Evolutionary conservation across 805 yeast genomes (phyloP), one percentile per base, ranked within the genome.

Genomic region (Hanseniaspora taiwanica): DNA sequence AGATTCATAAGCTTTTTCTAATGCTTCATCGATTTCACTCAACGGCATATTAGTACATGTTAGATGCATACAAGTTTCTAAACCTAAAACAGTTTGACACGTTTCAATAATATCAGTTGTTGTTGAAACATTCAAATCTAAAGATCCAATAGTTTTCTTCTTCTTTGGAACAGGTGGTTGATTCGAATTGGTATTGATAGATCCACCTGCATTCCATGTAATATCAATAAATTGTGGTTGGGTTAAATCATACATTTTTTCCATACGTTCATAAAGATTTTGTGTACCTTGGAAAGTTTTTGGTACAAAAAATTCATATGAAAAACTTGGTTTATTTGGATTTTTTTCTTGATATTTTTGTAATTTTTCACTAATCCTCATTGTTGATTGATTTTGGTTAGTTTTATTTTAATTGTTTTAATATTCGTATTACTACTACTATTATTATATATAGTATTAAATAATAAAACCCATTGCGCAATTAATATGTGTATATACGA

Each of bases 121-220:
- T 47, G 86, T 64, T 34, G 76, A 75, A n/a, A n/a, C n/a, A n/a
- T n/a, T n/a, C n/a, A n/a, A n/a, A n/a, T n/a, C n/a, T n/a, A n/a
- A 41, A 37, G 37, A 40, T 23, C 37, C 32, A 5, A 37, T 36
- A 3, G 37, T 40, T 10, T 27, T 20, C 4, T 21, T 23, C n/a
- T 33, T 37, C 16, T 27, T 31, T 18, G 32, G 32, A 4, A 25
- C 25, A 18, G 27, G 21, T 16, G 40, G 35, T 13, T 35, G 27
- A 6, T 36, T 34, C 2, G 39, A 36, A 6, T 32, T 21, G 9
- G 35, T 38, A 37, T 93, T 71, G n/a, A n/a, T n/a, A n/a, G n/a
- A n/a, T 5, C 97, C 97, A 32, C 98, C 98, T 3, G 98, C 98
- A 54, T 89, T 89, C 98, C 98, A 91, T 1, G 98, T 91, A 47